Base-by-base conservation (phyloP, 2,329 filamentous ascomycete genomes). In the Diplodia mutila region DNA sequence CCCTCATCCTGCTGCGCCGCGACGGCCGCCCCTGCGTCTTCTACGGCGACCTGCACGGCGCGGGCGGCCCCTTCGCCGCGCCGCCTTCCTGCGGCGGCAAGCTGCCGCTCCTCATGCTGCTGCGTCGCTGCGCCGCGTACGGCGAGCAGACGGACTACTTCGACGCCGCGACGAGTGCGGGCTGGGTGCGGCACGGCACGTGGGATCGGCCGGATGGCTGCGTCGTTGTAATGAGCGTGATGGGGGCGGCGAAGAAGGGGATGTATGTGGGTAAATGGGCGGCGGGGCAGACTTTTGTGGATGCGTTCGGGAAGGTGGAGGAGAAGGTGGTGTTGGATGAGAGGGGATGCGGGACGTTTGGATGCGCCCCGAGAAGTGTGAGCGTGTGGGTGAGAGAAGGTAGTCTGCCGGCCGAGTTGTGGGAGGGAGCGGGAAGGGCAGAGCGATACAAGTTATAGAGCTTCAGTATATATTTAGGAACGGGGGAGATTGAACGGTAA, bases 1-100 rank as follows among this genome's bases (percentile, higher is more conserved):
- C 89, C 0, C 83, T 93, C 54, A 91, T 92, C 65, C 85, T 93
- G 1, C 85, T 92, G 34, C 85, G 88, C 18, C 77, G 82, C 63
- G 80, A 86, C 39, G 89, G 89, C 18, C 84, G 87, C 27, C 90
- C 90, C 0, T 91, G 87, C 71, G 80, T 91, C 42, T 92, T 92
- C 75, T 92, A 89, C 74, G 89, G 89, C 25, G 89, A 92, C 73
- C 75, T 91, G 1, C 91, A 90, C 75, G 89, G 89, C 27, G 87
- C 88, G 61, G 79, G 81, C 64, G 83, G 79, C n/a, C 79, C 84
- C 29, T 80, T 82, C n/a, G 80, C 84, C 3, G 82, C 85, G 67
- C 79, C 78, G 4, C 87, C 87, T 0, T 80, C 85, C 4, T 86
- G 84, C 66, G 83, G 82, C 34, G 83, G 82, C 9, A 83, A 82